Conservation (phyloP, 805 yeast genomes). For the Candida dajiaensis region DNA sequence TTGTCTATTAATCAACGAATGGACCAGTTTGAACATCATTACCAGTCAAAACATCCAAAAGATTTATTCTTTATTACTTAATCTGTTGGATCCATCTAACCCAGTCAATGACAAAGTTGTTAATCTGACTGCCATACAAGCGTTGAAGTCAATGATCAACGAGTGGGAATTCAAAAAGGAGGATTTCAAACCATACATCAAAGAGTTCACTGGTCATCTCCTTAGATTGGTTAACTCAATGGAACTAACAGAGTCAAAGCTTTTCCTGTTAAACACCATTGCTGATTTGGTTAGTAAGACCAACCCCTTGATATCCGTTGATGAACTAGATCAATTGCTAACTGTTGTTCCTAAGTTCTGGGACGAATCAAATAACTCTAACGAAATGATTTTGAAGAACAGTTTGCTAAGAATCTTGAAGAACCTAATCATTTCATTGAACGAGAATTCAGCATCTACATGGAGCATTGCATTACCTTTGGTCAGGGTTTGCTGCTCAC, state of each 20-base stretch:
- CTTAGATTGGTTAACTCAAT: constrained; percentile 45
- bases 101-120: constrained; percentile 74
- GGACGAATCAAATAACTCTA: constrained; percentile 48
- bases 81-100: constrained; percentile 40
- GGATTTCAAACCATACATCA: constrained; percentile 61
- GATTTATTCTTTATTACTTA: constrained; percentile 52
- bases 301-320: constrained; percentile 54
- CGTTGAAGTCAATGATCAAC: constrained; percentile 63
- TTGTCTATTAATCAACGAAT: constrained; percentile 70
- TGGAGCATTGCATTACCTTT: constrained; percentile 59
- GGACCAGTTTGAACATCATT: constrained; percentile 63
- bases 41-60: constrained; percentile 49
- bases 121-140: constrained; percentile 62
- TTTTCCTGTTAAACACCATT: constrained; percentile 64
- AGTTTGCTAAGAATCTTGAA: constrained; percentile 51
- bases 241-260: constrained; percentile 65
- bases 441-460: constrained; percentile 43
- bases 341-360: constrained; percentile 67
- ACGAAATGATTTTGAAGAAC: constrained; percentile 43
- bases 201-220: constrained; percentile 42
- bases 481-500: constrained; percentile 55
- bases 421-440: constrained; percentile 50
- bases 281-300: constrained; percentile 56
- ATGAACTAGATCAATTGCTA: constrained; percentile 45
- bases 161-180: constrained; percentile 81